Conservation (phyloP, 2,329 filamentous ascomycete genomes). For the Cercospora janseana region DNA sequence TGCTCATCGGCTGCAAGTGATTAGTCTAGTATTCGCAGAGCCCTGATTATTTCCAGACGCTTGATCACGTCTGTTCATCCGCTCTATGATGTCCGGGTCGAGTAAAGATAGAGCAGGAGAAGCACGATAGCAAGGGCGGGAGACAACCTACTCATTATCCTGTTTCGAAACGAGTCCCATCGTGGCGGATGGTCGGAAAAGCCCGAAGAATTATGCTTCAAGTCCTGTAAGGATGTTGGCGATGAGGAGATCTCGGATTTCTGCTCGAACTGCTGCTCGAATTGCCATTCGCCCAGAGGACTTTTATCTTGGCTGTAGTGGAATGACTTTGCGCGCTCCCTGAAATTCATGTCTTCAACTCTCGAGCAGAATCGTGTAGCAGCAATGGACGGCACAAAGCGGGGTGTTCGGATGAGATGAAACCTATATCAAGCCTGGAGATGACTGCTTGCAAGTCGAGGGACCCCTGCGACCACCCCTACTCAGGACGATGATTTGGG, state of each 20-base stretch:
- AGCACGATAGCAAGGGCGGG: too few relatives aligned
- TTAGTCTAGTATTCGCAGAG: not conserved
- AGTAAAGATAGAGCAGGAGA: too few relatives aligned
- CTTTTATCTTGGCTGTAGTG: not conserved
- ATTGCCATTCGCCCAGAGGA: conserved; percentile 5
- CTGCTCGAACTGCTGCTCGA: too few relatives aligned
- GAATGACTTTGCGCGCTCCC: not conserved
- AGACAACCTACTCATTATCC: conserved; percentile 7
- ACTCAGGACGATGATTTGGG: too few relatives aligned
- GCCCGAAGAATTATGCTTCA: not conserved
- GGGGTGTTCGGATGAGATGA: conserved; percentile 6
- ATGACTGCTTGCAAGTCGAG: too few relatives aligned
- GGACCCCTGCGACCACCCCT: too few relatives aligned
- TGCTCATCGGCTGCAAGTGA: not conserved
- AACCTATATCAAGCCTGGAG: conserved; percentile 6
- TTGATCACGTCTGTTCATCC: not conserved
- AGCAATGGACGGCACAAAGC: not conserved
- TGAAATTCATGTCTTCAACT: not conserved
- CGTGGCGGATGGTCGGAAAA: conserved; percentile 7
- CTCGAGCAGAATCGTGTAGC: not conserved
- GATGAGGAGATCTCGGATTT: not conserved
- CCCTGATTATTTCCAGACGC: not conserved
- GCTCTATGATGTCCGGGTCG: too few relatives aligned
- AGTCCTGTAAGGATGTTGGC: not conserved
- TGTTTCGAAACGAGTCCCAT: conserved; percentile 12